Evolutionary conservation across 2,329 filamentous ascomycete species (phyloP), one percentile per base, ranked within the genome.

Genomic region (Nothomitra cinnamomea): DNA sequence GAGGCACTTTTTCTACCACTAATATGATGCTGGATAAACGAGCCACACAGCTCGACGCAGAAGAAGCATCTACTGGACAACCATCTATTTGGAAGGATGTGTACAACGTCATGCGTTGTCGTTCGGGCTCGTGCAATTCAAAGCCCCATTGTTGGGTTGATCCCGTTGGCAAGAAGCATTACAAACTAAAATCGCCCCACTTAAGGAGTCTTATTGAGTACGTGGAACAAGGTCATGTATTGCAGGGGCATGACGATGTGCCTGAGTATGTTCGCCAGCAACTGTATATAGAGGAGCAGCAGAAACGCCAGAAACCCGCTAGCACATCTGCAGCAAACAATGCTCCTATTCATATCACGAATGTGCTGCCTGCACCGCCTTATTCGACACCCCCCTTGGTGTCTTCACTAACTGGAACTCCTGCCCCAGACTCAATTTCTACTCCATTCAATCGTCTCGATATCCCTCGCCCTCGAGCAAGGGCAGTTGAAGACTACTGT

Each of bases 81-180:
- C 58, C 61, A 49, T 60, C 61, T 21, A 52, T 60, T 56, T 67
- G 58, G 62, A 51, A 55, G n/a, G 55, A 63, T 40, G 60, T 67
- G 6, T 67, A 68, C 55, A 56, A 42, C 38, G 40, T 61, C 13
- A 63, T 68, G 55, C 62, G 59, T 24, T 68, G 61, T 51, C 60
- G 60, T 51, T 58, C 61, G 12, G 55, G 57, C 52, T 60, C 57
- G 42, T 67, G 59, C 54, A 45, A 61, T 43, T 56, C 58, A 43
- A 60, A 61, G 22, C 60, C 60, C 40, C 58, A 66, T 54, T 67
- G 61, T 58, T 69, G 60, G 65, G 56, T 59, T 41, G 62, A 42
- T n/a, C 5, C 5, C 5, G 5, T 42, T n/a, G 15, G 15, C 6
- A 42, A n/a, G 40, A 5, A n/a, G 21, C 15, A 42, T n/a, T 42